These are phyloP conservation scores for Moricandia arvensis DNA, from an alignment of 345 rosid genomes.

Conservation along the genomic window DNA sequence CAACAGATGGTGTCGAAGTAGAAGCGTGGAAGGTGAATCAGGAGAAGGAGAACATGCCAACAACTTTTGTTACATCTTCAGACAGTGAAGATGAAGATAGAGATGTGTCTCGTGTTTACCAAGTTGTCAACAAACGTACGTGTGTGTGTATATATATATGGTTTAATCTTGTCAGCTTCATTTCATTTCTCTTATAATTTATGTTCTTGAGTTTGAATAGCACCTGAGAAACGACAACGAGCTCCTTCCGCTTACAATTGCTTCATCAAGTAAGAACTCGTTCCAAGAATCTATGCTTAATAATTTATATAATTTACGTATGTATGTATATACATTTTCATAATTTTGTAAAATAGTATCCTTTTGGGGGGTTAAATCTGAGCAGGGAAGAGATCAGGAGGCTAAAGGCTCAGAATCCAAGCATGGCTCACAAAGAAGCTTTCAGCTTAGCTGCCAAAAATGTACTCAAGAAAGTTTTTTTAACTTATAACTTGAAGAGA, in stretches of 20 bases:
- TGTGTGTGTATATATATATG: neutral
- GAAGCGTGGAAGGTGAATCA: constrained; percentile 34
- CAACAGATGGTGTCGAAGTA: constrained; percentile 38
- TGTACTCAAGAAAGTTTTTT: constrained; percentile 36
- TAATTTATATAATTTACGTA: neutral
- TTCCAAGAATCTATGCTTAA: neutral
- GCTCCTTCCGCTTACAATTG: constrained; percentile 95
- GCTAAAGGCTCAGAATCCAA: constrained; percentile 91
- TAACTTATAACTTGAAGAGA: neutral
- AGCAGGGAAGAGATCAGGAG: constrained; percentile 92
- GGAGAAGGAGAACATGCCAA: constrained; percentile 42
- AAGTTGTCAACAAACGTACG: constrained; percentile 84
- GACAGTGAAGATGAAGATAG: constrained; percentile 82
- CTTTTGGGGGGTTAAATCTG: constrained; percentile 3
- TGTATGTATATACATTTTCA: neutral
- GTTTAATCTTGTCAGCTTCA: neutral
- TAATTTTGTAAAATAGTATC: neutral
- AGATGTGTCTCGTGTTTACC: constrained; percentile 46
- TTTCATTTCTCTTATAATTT: neutral
- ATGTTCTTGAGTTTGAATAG: constrained; percentile 40
- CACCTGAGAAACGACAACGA: constrained; percentile 97
- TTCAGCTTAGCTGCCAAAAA: constrained; percentile 98
- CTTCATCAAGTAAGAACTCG: constrained; percentile 77
- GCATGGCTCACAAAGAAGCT: constrained; percentile 94
- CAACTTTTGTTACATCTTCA: constrained; percentile 50